Percentiles rank a stretch among this genome's conserved stretches.
Evolutionary conservation across 495 filamentous ascomycete genomes (phyloP).

Genomic region (Penicillium verhagenii): DNA sequence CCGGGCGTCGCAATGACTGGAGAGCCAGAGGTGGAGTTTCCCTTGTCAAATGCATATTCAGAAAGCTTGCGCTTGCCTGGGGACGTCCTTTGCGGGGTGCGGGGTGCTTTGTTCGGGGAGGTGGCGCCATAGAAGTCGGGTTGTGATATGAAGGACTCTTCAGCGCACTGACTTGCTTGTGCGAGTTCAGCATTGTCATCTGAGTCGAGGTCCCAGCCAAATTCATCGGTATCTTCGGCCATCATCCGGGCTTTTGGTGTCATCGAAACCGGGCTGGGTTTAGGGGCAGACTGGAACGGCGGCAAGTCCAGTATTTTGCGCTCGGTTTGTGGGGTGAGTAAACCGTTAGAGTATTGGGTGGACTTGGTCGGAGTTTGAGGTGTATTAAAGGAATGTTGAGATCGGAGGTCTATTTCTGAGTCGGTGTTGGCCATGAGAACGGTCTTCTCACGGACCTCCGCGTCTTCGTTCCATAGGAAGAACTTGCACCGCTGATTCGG

Average conservation of each 20-base stretch:
- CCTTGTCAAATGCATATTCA: conserved; percentile 20
- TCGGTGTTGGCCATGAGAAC: conserved; percentile 51
- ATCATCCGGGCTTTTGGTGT: conserved; percentile 40
- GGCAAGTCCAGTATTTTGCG: conserved; percentile 16
- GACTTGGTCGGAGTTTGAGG: conserved; percentile 26
- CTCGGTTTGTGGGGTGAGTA: conserved; percentile 41
- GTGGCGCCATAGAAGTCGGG: conserved; percentile 12
- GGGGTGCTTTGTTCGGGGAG: conserved; percentile 36
- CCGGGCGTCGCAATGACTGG: not conserved
- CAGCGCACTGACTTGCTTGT: conserved; percentile 3
- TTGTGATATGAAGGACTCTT: conserved; percentile 20
- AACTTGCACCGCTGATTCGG: conserved; percentile 58
- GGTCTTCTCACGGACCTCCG: conserved; percentile 52
- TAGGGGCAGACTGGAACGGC: conserved; percentile 5
- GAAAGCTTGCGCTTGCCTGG: conserved; percentile 54
- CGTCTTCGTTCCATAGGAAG: conserved; percentile 70
- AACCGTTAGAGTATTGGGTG: conserved; percentile 11
- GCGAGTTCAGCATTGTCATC: conserved; percentile 32
- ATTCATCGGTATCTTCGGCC: conserved; percentile 44
- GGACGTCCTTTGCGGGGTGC: conserved; percentile 44
- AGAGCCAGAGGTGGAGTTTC: not conserved
- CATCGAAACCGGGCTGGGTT: conserved; percentile 27
- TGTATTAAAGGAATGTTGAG: conserved; percentile 14
- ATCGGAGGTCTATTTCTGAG: conserved; percentile 29
- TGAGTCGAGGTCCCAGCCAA: conserved; percentile 44